Evolutionary conservation across 2,329 filamentous ascomycete genomes (phyloP).

Genomic region (Dactylellina sp.): DNA sequence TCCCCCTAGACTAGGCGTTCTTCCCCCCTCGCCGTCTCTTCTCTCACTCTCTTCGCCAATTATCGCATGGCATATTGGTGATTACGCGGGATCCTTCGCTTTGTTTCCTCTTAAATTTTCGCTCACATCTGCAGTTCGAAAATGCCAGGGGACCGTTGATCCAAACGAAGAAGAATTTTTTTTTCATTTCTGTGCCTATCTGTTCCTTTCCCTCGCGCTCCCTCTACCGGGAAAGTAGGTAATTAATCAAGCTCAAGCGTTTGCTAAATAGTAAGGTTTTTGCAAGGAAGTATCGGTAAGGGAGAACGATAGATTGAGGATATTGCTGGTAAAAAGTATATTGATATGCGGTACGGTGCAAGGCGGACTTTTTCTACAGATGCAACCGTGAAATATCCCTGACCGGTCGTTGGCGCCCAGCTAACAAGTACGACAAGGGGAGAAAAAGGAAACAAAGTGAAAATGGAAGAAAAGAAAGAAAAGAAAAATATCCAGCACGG

Average conservation of each 20-base stretch:
- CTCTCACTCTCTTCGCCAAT: neutral
- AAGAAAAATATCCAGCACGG: too few species aligned
- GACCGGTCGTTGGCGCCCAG: neutral
- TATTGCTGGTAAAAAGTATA: slow-evolving; percentile 1
- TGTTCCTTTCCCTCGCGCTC: neutral
- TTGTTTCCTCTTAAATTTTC: neutral
- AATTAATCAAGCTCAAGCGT: slow-evolving; percentile 30
- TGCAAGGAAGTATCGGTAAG: slow-evolving; percentile 30
- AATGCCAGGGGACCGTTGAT: slow-evolving; percentile 30
- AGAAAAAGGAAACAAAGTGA: too few species aligned
- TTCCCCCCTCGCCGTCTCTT: neutral
- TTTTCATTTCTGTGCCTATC: neutral
- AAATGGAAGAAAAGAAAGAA: too few species aligned
- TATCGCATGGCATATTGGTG: neutral
- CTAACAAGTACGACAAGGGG: too few species aligned
- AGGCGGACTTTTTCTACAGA: neutral
- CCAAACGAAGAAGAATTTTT: neutral
- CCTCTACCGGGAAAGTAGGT: slow-evolving; percentile 34
- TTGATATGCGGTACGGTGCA: slow-evolving; percentile 29
- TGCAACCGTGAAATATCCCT: slow-evolving; percentile 23
- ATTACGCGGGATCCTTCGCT: neutral
- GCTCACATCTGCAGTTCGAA: neutral
- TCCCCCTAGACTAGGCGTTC: too few species aligned
- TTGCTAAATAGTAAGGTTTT: slow-evolving; percentile 21
- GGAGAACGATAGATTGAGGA: slow-evolving; percentile 22